Percentiles rank a stretch among this genome's conserved stretches.
phyloP scores from a whole-genome alignment of 164 flowering plant species.

The Berberis vulgaris region DNA sequence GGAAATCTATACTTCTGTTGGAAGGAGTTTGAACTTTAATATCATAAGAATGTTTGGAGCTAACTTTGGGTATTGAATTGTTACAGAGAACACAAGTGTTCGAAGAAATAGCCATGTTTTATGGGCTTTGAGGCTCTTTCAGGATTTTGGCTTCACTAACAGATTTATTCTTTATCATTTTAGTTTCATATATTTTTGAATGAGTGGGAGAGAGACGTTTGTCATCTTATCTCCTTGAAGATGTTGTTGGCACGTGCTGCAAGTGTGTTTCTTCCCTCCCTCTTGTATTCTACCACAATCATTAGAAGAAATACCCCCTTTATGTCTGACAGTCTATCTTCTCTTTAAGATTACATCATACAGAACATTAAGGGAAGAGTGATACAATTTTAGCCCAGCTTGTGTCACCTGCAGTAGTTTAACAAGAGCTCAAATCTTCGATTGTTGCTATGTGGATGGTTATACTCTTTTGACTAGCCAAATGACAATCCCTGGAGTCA shows the following conservation, averaged over 20 bases:
- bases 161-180: neutral
- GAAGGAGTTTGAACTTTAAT: conserved; percentile 5
- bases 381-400: no score
- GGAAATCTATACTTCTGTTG: neutral
- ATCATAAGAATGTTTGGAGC: conserved; percentile 2
- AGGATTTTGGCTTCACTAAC: neutral
- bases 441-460: no score
- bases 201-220: conserved; percentile 2
- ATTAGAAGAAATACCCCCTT: no score
- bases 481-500: no score
- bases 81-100: conserved; percentile 24
- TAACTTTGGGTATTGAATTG: conserved; percentile 26
- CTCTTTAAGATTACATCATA: no score
- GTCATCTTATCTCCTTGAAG: conserved; percentile 4
- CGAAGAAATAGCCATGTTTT: conserved; percentile 24
- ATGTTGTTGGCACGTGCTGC: neutral
- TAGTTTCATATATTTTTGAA: conserved; percentile 4
- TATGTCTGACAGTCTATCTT: no score
- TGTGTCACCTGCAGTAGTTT: no score
- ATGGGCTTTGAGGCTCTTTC: neutral
- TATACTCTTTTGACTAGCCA: no score
- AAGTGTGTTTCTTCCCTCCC: neutral
- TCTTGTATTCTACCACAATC: no score
- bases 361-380: no score
- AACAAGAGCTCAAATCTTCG: no score